Percentiles rank a stretch among this genome's conserved stretches.
These are phyloP conservation scores for Beta lomatogona DNA, from an alignment of 179 eudicot genomes.

Conservation along the genomic window DNA sequence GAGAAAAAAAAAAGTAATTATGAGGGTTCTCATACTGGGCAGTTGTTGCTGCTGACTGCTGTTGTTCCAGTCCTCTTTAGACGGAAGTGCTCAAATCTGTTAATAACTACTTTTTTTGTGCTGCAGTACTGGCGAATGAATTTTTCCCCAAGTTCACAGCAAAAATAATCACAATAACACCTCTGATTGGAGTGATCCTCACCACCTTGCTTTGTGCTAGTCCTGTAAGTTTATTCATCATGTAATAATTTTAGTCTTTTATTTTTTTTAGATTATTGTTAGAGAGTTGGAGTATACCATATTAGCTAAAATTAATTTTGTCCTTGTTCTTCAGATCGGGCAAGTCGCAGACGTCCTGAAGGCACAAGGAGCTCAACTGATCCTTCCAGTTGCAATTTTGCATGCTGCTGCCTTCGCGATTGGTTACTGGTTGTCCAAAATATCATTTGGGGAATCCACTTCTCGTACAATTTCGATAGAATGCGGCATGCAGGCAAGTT, in stretches of 20 bases:
- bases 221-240: constrained; percentile 62
- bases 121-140: constrained; percentile 76
- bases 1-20: not conserved
- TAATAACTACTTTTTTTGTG: not conserved
- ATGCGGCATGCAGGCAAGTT: constrained; percentile 97
- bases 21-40: not conserved
- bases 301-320: not conserved
- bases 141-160: constrained; percentile 92
- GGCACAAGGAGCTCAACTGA: constrained; percentile 84
- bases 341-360: constrained; percentile 94
- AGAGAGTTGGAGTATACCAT: not conserved
- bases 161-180: constrained; percentile 81
- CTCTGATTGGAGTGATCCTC: constrained; percentile 88
- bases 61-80: not conserved
- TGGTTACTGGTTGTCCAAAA: constrained; percentile 79
- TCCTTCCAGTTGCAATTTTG: constrained; percentile 80
- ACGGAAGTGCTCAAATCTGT: not conserved
- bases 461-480: constrained; percentile 97
- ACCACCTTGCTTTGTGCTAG: constrained; percentile 98
- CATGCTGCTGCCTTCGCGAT: constrained; percentile 88
- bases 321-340: constrained; percentile 58
- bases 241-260: not conserved
- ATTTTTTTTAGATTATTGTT: not conserved
- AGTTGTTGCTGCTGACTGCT: not conserved
- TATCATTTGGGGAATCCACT: constrained; percentile 96